These are phyloP conservation scores for Notholithocarpus densiflorus DNA, from an alignment of 306 rosid genomes.

Conservation along the genomic window DNA sequence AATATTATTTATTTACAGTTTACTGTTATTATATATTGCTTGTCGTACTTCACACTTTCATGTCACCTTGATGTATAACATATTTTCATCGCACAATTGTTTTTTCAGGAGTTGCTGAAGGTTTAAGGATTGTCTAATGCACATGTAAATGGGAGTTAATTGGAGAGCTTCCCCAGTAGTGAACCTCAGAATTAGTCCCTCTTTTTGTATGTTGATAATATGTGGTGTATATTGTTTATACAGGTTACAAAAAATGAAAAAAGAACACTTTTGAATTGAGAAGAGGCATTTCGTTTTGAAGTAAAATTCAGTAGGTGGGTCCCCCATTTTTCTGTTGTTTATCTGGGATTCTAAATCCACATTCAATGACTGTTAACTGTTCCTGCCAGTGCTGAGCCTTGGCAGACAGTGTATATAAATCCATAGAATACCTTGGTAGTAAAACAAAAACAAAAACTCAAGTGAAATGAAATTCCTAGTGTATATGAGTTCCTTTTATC, in stretches of 20 bases:
- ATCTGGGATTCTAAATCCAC: not conserved
- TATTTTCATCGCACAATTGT: conserved; percentile 11
- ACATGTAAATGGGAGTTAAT: conserved; percentile 35
- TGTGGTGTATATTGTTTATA: conserved; percentile 20
- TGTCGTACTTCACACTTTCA: conserved; percentile 6
- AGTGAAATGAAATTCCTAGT: no score
- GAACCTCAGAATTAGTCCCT: conserved; percentile 26
- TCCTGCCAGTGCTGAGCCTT: not conserved
- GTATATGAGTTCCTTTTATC: no score
- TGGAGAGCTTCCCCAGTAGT: conserved; percentile 11
- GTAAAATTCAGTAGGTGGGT: not conserved
- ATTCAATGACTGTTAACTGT: no score
- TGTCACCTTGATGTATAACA: conserved; percentile 4
- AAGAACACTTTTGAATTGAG: conserved; percentile 20
- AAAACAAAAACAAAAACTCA: no score
- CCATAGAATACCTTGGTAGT: no score
- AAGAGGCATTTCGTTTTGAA: conserved; percentile 1
- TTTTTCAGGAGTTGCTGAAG: conserved; percentile 88
- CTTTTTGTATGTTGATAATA: conserved; percentile 14
- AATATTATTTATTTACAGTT: not conserved
- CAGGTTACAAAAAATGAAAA: not conserved
- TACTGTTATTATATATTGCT: not conserved
- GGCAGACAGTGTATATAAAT: not conserved
- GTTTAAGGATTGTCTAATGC: conserved; percentile 40
- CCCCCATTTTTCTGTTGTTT: not conserved